A percentile compares a stretch with the other conserved stretches of the same genome.
Evolutionary conservation across 2,329 filamentous ascomycete species (phyloP).

Genomic region (Sporothrix globosa): DNA sequence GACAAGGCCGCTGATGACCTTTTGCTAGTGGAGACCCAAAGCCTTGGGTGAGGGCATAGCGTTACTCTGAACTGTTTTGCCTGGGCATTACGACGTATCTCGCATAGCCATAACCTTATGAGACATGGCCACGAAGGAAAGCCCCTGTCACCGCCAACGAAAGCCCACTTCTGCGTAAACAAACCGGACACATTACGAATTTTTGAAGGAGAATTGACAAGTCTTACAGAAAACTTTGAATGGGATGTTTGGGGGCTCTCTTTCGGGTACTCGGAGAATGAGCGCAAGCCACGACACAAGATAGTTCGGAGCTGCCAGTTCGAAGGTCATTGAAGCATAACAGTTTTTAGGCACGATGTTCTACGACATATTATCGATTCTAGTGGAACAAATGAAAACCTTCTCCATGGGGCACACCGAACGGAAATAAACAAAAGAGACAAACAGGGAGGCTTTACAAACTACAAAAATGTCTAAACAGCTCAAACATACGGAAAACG

Average conservation of each 20-base stretch:
- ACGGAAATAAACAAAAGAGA: neutral
- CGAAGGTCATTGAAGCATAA: neutral
- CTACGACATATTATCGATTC: neutral
- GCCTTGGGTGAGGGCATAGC: neutral
- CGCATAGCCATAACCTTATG: neutral
- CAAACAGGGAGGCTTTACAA: neutral
- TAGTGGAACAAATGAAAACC: neutral
- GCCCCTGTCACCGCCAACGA: neutral
- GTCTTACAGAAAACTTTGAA: neutral
- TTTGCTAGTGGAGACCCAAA: neutral
- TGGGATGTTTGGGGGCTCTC: neutral
- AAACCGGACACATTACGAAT: constrained; percentile 25
- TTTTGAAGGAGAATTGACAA: neutral
- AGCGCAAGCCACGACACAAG: neutral
- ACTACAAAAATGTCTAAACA: neutral
- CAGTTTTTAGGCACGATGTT: neutral
- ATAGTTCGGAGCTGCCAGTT: neutral
- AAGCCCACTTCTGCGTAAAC: constrained; percentile 29
- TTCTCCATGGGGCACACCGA: neutral
- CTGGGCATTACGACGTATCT: constrained; percentile 12
- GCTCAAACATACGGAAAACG: neutral
- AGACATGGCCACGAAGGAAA: neutral
- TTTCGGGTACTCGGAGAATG: constrained; percentile 14
- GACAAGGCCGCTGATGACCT: too few relatives aligned
- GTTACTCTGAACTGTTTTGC: neutral